Evolutionary conservation across 257 asterid genomes (phyloP).

Genomic region (Nyctanthes arbortristis): DNA sequence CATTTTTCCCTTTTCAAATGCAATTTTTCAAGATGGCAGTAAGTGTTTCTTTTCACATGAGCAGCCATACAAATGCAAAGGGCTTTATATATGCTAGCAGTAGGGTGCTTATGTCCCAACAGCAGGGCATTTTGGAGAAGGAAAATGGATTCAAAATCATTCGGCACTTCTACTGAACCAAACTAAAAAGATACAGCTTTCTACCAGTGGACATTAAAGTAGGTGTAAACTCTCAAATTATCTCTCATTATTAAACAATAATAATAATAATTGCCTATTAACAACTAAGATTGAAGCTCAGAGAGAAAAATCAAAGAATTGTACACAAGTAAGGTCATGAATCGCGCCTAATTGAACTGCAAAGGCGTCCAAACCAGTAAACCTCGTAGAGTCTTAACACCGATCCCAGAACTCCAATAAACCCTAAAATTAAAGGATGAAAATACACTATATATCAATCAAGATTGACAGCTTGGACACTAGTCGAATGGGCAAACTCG

Average conservation of each 20-base stretch:
- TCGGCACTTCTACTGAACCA: not conserved
- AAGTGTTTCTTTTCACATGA: not conserved
- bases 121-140: not conserved
- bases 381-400: not conserved
- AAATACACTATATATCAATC: constrained; percentile 3
- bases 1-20: not conserved
- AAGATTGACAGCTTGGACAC: constrained; percentile 17
- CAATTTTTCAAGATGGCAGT: not conserved
- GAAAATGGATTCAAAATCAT: not conserved
- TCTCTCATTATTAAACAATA: not conserved
- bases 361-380: not conserved
- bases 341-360: not conserved
- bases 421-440: not conserved
- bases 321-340: not conserved
- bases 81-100: not conserved
- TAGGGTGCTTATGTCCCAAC: not conserved
- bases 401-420: not conserved
- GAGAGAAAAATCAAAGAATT: not conserved
- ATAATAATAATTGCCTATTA: too few relatives aligned
- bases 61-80: not conserved
- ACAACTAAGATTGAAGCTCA: not conserved
- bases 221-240: not conserved
- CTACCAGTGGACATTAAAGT: too few relatives aligned
- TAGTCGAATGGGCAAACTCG: too few relatives aligned
- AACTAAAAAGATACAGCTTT: too few relatives aligned